These are phyloP conservation scores for Fusarium euwallaceae DNA, from an alignment of 2,329 filamentous ascomycete species.

Conservation along the genomic window DNA sequence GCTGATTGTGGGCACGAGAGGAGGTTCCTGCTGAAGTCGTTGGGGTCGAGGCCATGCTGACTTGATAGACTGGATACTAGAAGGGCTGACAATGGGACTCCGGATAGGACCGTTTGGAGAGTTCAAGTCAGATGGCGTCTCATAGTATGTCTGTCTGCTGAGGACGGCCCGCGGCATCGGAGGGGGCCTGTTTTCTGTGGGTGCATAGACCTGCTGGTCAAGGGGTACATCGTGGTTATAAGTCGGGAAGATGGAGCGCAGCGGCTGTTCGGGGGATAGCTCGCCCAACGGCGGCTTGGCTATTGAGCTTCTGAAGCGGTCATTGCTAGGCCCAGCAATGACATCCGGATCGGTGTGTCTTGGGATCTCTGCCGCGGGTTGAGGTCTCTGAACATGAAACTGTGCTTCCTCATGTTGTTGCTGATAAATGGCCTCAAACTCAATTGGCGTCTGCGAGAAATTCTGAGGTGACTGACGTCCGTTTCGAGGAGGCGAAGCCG, in stretches of 20 bases:
- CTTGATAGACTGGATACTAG: conserved; percentile 34
- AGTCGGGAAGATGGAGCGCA: conserved; percentile 81
- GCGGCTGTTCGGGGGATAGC: conserved; percentile 49
- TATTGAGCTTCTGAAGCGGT: conserved; percentile 67
- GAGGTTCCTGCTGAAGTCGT: conserved; percentile 55
- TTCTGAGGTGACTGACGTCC: conserved; percentile 52
- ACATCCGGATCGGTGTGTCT: conserved; percentile 64
- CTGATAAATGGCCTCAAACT: conserved; percentile 50
- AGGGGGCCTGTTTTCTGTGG: conserved; percentile 73
- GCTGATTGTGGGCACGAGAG: conserved; percentile 63
- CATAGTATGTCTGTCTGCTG: conserved; percentile 72
- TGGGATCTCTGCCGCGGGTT: conserved; percentile 58
- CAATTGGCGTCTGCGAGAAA: conserved; percentile 50
- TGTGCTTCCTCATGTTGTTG: conserved; percentile 43
- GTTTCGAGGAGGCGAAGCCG: conserved; percentile 37
- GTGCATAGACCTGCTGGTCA: conserved; percentile 77
- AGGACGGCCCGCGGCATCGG: conserved; percentile 74
- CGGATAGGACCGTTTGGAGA: conserved; percentile 32
- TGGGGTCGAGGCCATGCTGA: conserved; percentile 42
- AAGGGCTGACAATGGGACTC: conserved; percentile 42
- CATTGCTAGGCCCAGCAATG: conserved; percentile 63
- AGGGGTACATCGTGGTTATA: conserved; percentile 78
- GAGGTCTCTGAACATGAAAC: conserved; percentile 54
- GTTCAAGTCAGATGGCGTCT: conserved; percentile 23
- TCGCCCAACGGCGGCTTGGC: conserved; percentile 64